Conservation (phyloP, 768 basidiomycete species). For the Calocybe cyanea region DNA sequence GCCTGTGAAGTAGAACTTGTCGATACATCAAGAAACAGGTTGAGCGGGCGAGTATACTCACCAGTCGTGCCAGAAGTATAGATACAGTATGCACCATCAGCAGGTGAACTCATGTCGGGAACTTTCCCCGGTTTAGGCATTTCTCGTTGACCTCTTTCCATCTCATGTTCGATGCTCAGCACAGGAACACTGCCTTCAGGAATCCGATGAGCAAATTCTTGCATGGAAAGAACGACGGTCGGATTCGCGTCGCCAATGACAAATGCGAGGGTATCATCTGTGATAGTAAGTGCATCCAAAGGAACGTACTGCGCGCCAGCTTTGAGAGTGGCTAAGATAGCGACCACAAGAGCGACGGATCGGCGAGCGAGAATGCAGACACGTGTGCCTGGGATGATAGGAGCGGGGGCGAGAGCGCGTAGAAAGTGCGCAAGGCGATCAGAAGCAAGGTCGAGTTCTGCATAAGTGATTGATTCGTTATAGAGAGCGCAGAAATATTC, state of each 20-base stretch:
- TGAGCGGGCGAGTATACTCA: neutral
- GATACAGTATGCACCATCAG: constrained; percentile 53
- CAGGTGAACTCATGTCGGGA: constrained; percentile 31
- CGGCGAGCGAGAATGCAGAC: constrained; percentile 55
- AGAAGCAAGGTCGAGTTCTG: constrained; percentile 44
- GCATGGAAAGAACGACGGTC: constrained; percentile 37
- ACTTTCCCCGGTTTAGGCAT: constrained; percentile 29
- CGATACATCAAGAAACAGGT: constrained; percentile 3
- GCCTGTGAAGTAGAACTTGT: constrained; percentile 39
- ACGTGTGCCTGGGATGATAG: constrained; percentile 44
- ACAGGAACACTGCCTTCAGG: constrained; percentile 16
- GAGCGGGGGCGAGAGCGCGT: constrained; percentile 24
- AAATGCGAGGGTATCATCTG: constrained; percentile 49
- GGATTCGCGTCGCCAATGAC: constrained; percentile 46
- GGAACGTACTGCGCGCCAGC: constrained; percentile 59
- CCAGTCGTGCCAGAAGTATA: constrained; percentile 52
- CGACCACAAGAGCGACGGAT: constrained; percentile 49
- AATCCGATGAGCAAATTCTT: constrained; percentile 38
- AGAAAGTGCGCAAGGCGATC: constrained; percentile 44
- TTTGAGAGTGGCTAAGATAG: constrained; percentile 51
- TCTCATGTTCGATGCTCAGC: constrained; percentile 29
- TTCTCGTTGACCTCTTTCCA: constrained; percentile 24
- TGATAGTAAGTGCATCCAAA: constrained; percentile 53
- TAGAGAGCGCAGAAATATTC: constrained; percentile 38
- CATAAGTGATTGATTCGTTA: constrained; percentile 40